phyloP scores from a whole-genome alignment of 1,139 yeast genomes.

The Keqinozyma sinolaborantium region DNA sequence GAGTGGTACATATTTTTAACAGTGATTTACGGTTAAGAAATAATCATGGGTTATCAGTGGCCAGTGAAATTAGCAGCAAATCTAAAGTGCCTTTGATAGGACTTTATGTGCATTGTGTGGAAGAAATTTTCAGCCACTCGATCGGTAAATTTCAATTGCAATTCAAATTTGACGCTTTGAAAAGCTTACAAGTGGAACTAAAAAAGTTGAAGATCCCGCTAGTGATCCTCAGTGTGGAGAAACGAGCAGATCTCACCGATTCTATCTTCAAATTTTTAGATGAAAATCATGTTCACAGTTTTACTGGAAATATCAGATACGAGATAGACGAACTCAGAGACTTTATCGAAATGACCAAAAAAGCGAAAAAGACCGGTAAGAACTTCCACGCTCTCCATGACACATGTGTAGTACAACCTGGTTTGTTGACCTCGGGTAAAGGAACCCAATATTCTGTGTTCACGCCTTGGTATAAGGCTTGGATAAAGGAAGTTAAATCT shows the following conservation, averaged over 20 bases:
- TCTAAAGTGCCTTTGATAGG: constrained; percentile 27
- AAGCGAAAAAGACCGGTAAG: constrained; percentile 2
- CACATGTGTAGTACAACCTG: constrained; percentile 46
- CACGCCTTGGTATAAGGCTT: constrained; percentile 50
- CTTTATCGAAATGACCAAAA: constrained; percentile 19
- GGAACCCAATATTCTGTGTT: constrained; percentile 50
- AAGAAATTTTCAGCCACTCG: constrained; percentile 37
- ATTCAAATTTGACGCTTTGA: constrained; percentile 31
- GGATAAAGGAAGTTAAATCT: constrained; percentile 22
- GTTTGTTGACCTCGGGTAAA: constrained; percentile 32
- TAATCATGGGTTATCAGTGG: constrained; percentile 34
- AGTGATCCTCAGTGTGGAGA: constrained; percentile 26
- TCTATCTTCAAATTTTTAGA: constrained; percentile 20
- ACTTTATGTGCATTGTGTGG: constrained; percentile 36
- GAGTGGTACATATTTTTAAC: constrained; percentile 41
- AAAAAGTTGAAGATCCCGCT: constrained; percentile 36
- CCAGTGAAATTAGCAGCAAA: constrained; percentile 23
- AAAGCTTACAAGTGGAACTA: constrained; percentile 24
- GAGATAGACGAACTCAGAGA: constrained; percentile 51
- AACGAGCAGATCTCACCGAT: constrained; percentile 16
- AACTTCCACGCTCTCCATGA: constrained; percentile 37
- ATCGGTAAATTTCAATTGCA: constrained; percentile 40
- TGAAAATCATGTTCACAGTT: constrained; percentile 22
- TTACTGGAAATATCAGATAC: constrained; percentile 44
- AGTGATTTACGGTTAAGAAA: constrained; percentile 40